Evolutionary conservation across 371 early-diverging fungal species (phyloP).

Genomic region (Syncephalis fuscata): DNA sequence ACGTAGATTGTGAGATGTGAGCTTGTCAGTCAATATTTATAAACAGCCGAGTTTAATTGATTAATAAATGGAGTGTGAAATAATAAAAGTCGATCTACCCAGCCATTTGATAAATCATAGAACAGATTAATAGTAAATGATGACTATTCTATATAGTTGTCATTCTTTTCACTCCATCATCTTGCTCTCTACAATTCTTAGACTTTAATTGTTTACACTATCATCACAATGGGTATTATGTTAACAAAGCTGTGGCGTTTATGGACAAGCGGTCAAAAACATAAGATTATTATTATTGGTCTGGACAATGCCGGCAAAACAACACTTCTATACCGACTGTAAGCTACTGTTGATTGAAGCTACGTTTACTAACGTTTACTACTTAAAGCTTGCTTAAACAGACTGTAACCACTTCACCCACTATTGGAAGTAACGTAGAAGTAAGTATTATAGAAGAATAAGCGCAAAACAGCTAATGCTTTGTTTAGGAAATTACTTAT

Average conservation of each 20-base stretch:
- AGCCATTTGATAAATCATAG: no score
- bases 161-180: no score
- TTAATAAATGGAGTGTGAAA: no score
- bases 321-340: conserved; percentile 35
- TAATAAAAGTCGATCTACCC: no score
- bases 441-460: conserved; percentile 2
- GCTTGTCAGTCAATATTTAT: no score
- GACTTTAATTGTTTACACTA: not conserved
- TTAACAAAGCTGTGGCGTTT: conserved; percentile 19
- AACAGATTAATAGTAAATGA: no score
- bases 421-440: conserved; percentile 58
- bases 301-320: conserved; percentile 60
- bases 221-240: conserved; percentile 13
- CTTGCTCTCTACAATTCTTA: no score
- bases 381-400: conserved; percentile 39
- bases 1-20: no score
- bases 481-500: conserved; percentile 29
- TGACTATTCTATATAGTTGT: no score
- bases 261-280: conserved; percentile 20
- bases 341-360: conserved; percentile 6
- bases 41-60: no score
- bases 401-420: conserved; percentile 52
- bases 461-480: not conserved
- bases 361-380: not conserved
- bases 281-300: conserved; percentile 44